A percentile compares a stretch with the other conserved stretches of the same genome.
Conservation (phyloP, 768 basidiomycete species). For the Clavaria fumosa region DNA sequence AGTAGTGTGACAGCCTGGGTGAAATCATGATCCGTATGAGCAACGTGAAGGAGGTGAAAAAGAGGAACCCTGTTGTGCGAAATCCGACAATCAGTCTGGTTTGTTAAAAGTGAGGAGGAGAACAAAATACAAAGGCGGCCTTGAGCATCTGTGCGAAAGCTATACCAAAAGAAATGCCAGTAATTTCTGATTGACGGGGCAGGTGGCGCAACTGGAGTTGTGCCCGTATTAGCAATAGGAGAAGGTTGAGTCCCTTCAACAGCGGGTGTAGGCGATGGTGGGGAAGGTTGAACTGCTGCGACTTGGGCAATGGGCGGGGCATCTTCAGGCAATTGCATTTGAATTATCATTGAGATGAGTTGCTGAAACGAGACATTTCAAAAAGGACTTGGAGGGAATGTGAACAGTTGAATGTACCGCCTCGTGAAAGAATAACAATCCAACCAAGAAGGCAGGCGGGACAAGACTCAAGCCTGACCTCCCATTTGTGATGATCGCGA, state of each 20-base stretch:
- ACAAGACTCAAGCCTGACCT: slow-evolving; percentile 66
- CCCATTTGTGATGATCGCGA: slow-evolving; percentile 76
- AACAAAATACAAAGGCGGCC: slow-evolving; percentile 46
- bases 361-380: slow-evolving; percentile 32
- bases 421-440: slow-evolving; percentile 67
- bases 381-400: neutral
- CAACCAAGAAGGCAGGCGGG: slow-evolving; percentile 73
- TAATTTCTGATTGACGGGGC: neutral
- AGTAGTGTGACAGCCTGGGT: slow-evolving; percentile 46
- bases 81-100: slow-evolving; percentile 7
- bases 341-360: slow-evolving; percentile 67
- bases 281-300: slow-evolving; percentile 11
- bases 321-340: slow-evolving; percentile 72
- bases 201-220: neutral
- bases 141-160: slow-evolving; percentile 54
- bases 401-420: slow-evolving; percentile 36
- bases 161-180: slow-evolving; percentile 37
- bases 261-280: slow-evolving; percentile 16
- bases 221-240: neutral
- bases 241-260: neutral
- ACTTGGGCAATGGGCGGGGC: slow-evolving; percentile 12
- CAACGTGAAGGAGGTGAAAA: slow-evolving; percentile 54
- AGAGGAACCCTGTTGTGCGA: slow-evolving; percentile 36
- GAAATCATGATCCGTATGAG: slow-evolving; percentile 63
- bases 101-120: neutral